Evolutionary conservation across 2,329 filamentous ascomycete species (phyloP).

Genomic region (Colletotrichum caudatum): DNA sequence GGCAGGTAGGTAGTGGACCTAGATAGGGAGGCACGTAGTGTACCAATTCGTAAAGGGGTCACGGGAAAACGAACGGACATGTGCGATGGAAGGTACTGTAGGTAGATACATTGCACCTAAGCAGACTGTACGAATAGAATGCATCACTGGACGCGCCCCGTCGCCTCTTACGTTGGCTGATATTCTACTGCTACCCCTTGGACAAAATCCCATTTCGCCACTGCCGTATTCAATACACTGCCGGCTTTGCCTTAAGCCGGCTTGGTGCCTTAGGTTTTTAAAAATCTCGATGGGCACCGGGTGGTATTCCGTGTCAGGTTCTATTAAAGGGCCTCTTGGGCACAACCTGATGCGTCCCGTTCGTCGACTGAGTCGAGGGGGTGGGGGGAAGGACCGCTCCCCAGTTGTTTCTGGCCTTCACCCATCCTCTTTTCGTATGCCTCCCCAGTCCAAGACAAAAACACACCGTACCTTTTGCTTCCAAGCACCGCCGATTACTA

Average conservation of each 20-base stretch:
- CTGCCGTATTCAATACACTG: conserved; percentile 10
- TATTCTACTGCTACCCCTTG: not conserved
- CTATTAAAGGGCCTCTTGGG: conserved; percentile 33
- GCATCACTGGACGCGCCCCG: not conserved
- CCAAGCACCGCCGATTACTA: not conserved
- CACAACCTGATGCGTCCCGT: conserved; percentile 29
- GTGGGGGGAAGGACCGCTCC: not conserved
- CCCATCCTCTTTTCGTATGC: not conserved
- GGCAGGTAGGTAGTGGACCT: no score
- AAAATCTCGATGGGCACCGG: conserved; percentile 32
- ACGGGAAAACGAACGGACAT: conserved; percentile 1
- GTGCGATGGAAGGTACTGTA: not conserved
- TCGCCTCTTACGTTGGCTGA: conserved; percentile 10
- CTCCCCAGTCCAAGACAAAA: not conserved
- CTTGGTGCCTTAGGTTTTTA: conserved; percentile 30
- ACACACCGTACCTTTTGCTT: not conserved
- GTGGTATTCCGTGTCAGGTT: conserved; percentile 10
- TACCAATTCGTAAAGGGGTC: conserved; percentile 5
- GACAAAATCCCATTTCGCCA: not conserved
- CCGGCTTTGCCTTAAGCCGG: conserved; percentile 25
- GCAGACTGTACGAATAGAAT: conserved; percentile 6
- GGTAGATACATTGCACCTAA: no score
- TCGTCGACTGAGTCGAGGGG: conserved; percentile 19
- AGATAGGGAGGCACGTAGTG: no score
- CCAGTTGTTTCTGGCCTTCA: conserved; percentile 1